phyloP scores from a whole-genome alignment of 371 early-diverging fungal genomes.

The Syncephalis plumigaleata region DNA sequence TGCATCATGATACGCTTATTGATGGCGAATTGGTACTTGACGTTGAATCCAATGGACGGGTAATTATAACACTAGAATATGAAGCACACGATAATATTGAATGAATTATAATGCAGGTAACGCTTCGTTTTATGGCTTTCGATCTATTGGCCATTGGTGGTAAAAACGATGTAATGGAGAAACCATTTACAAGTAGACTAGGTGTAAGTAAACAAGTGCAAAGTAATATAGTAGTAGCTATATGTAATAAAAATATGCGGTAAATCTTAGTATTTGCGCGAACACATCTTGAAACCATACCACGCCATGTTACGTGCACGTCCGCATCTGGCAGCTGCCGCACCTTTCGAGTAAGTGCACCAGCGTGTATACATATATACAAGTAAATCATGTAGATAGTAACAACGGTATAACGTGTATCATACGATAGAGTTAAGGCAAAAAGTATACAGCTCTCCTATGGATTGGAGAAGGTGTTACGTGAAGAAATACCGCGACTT shows the following conservation, averaged over 20 bases:
- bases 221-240: background rate
- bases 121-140: slow-evolving; percentile 42
- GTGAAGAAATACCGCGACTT: slow-evolving; percentile 51
- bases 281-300: slow-evolving; percentile 51
- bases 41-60: slow-evolving; percentile 34
- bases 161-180: slow-evolving; percentile 22
- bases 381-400: background rate
- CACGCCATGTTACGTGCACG: slow-evolving; percentile 22
- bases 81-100: background rate
- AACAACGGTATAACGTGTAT: background rate
- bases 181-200: slow-evolving; percentile 42
- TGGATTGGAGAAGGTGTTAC: slow-evolving; percentile 34
- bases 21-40: slow-evolving; percentile 88
- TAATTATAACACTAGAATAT: slow-evolving; percentile 3
- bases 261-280: slow-evolving; percentile 30
- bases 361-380: background rate
- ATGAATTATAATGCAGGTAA: slow-evolving; percentile 7
- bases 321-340: slow-evolving; percentile 16
- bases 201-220: slow-evolving; percentile 29
- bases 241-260: background rate
- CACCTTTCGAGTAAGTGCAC: slow-evolving; percentile 42
- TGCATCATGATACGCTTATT: slow-evolving; percentile 62
- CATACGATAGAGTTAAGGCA: slow-evolving; percentile 26
- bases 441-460: slow-evolving; percentile 59
- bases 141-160: slow-evolving; percentile 52